These are phyloP conservation scores for Kwoniella shivajii DNA, from an alignment of 1,284 basidiomycete genomes.

Conservation along the genomic window DNA sequence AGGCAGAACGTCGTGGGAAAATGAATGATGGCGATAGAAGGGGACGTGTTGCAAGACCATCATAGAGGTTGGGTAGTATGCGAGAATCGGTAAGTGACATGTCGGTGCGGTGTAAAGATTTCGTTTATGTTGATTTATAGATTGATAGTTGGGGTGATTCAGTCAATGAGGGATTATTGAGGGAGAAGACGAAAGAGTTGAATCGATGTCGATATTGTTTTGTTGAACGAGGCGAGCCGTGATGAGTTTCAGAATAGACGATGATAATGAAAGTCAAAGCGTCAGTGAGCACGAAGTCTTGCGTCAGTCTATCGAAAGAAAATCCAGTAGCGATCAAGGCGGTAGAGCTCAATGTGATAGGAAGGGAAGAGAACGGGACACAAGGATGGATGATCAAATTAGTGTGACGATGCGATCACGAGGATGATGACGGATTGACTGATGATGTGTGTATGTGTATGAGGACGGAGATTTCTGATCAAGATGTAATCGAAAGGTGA, in stretches of 20 bases:
- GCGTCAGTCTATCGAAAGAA: not conserved
- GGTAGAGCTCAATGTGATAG: not conserved
- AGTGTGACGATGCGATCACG: not conserved
- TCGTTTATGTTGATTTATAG: not conserved
- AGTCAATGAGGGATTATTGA: not conserved
- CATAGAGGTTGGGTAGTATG: constrained; percentile 37
- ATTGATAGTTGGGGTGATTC: not conserved
- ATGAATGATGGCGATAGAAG: constrained; percentile 2
- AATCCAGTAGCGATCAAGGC: not conserved
- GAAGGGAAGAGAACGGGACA: not conserved
- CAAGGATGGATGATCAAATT: not conserved
- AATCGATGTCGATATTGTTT: not conserved
- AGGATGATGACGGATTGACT: no score
- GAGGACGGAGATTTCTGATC: no score
- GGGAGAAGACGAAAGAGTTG: not conserved
- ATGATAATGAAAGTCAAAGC: not conserved
- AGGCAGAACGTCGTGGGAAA: not conserved
- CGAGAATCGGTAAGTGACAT: constrained; percentile 31
- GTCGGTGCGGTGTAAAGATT: not conserved
- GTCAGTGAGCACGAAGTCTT: not conserved
- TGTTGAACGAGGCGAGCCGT: not conserved
- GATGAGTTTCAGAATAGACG: not conserved
- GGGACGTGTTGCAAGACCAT: constrained; percentile 40
- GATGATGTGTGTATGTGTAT: not conserved
- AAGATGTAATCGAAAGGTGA: not conserved